Evolutionary conservation across 176 grass and related monocot species (phyloP), one percentile per base, ranked within the genome.

Genomic region (Cocos nucifera): DNA sequence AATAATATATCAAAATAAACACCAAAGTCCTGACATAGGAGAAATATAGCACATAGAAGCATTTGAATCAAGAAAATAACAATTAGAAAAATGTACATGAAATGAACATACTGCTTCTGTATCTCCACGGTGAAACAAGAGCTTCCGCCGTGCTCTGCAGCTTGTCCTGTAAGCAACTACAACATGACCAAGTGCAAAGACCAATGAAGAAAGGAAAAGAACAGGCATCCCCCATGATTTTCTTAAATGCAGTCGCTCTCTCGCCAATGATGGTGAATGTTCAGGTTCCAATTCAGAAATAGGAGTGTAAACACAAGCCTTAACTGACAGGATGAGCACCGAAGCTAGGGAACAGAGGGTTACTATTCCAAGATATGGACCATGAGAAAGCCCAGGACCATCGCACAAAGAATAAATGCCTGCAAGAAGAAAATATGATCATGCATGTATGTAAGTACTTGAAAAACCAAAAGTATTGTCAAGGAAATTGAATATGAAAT

Each of bases 81-180:
- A 44, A 62, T 65, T 4, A 65, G 5, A 44, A 59, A 28, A 15
- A 78, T 62, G 50, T 26, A 20, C 5, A 62, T 49, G 57, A 7
- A 10, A 2, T 44, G 14, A 16, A 17, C 63, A 24, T 91, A 97
- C 87, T 23, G 87, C 77, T 78, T 88, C 92, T 27, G 86, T 75
- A 61, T 97, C 92, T 44, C 79, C 80, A 66, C 78, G 75, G 73
- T 97, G 87, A 70, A 88, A 79, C 22, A 91, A 69, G 8, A 97
- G 78, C 66, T 88, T 97, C 58, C 88, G 80, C 19, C 80, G 80
- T 67, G 92, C 92, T 66, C 73, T 66, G 65, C 84, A 88, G 79
- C 92, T 88, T 57, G 92, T 85, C 54, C 92, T 81, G 70, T 97
- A 97, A 21, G 92, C 92, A 50, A 91, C 78, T 10, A 91, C 82